A percentile compares a stretch with the other conserved stretches of the same genome.
Conservation (phyloP, 768 basidiomycete species). For the Lactarius quietus region DNA sequence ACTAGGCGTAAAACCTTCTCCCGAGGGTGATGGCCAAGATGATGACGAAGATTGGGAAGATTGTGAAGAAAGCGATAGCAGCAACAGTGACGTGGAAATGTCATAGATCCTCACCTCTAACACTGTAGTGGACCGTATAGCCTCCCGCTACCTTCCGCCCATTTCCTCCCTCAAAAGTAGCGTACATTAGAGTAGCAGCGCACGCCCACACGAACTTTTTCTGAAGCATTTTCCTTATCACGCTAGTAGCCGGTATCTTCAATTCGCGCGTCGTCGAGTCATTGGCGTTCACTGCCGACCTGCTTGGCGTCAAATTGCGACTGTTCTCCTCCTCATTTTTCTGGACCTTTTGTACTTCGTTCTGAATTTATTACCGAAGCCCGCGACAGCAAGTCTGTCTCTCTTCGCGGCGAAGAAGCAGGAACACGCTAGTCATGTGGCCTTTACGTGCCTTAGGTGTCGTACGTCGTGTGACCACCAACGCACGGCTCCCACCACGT, state of each 20-base stretch:
- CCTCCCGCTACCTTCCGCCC: too few species aligned
- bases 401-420: neutral
- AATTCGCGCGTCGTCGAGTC: neutral
- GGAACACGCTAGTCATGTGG: neutral
- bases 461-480: neutral
- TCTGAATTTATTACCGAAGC: neutral
- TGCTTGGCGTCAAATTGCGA: neutral
- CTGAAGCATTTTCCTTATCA: too few species aligned
- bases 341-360: neutral
- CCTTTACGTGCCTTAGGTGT: neutral
- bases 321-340: neutral
- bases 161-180: constrained; percentile 7
- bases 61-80: constrained; percentile 53
- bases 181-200: neutral
- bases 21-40: constrained; percentile 52
- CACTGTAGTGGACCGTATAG: neutral
- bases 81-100: constrained; percentile 45
- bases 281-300: neutral
- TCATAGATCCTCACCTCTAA: constrained; percentile 12
- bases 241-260: neutral
- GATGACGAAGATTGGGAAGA: constrained; percentile 60
- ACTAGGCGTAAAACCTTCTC: constrained; percentile 61
- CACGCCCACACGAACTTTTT: neutral
- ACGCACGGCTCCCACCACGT: neutral
- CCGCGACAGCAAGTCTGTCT: neutral